Evolutionary conservation across 2,329 filamentous ascomycete species (phyloP).

Genomic region (Fusarium cicatricum): DNA sequence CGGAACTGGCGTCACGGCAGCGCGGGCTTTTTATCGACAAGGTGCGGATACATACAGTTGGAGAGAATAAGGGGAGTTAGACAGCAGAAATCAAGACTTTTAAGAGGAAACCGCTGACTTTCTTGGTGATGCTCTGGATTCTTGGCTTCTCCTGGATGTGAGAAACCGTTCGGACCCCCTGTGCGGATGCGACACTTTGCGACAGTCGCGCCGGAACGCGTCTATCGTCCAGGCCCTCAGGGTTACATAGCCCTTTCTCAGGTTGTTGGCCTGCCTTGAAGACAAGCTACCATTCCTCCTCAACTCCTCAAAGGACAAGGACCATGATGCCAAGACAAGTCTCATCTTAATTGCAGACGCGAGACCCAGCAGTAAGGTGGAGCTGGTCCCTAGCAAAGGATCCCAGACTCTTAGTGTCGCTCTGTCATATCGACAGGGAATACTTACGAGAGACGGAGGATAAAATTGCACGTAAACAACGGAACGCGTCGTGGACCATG

Average conservation of each 20-base stretch:
- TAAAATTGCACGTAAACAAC: slow-evolving; percentile 10
- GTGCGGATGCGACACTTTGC: slow-evolving; percentile 20
- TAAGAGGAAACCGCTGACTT: no score
- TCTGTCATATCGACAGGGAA: slow-evolving; percentile 9
- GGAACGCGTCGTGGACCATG: not conserved
- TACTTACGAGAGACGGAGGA: not conserved
- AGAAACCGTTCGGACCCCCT: no score
- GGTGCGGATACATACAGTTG: not conserved
- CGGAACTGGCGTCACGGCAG: slow-evolving; percentile 11
- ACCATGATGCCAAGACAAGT: slow-evolving; percentile 34
- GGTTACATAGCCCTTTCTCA: slow-evolving; percentile 27
- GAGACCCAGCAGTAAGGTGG: slow-evolving; percentile 30
- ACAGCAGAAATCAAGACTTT: not conserved
- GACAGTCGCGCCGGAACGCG: slow-evolving; percentile 25
- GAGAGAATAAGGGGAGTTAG: not conserved
- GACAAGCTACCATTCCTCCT: slow-evolving; percentile 40
- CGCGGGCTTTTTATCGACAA: slow-evolving; percentile 3
- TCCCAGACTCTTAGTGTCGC: slow-evolving; percentile 7
- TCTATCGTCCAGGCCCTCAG: slow-evolving; percentile 21
- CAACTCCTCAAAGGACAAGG: slow-evolving; percentile 31
- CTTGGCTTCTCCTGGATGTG: no score
- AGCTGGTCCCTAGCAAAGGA: slow-evolving; percentile 17
- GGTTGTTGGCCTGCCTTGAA: slow-evolving; percentile 1
- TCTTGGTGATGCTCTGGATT: no score
- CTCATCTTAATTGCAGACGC: slow-evolving; percentile 42